A percentile compares a stretch with the other conserved stretches of the same genome.
Evolutionary conservation across 257 asterid genomes (phyloP).

Genomic region (Solanum chiquidenum): DNA sequence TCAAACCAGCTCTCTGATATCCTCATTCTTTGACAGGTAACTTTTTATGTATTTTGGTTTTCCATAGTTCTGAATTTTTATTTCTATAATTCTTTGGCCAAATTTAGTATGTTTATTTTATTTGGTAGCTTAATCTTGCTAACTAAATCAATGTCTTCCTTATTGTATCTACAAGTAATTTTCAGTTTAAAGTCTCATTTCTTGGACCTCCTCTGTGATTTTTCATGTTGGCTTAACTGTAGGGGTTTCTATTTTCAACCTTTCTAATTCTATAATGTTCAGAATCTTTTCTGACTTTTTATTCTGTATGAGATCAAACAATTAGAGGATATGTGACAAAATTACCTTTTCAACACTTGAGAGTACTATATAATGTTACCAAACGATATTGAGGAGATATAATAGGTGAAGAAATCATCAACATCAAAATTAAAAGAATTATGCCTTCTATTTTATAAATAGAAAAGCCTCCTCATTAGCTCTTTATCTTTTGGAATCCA

Average conservation of each 20-base stretch:
- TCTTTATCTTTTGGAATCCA: not conserved
- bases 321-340: not conserved
- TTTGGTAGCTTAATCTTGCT: not conserved
- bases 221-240: not conserved
- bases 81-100: not conserved
- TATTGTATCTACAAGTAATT: not conserved
- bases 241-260: not conserved
- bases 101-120: not conserved
- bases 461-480: not conserved
- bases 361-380: not conserved
- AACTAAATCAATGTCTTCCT: not conserved
- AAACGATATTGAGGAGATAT: not conserved
- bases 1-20: not conserved
- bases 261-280: not conserved
- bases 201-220: not conserved
- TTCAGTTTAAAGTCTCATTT: not conserved
- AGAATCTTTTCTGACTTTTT: not conserved
- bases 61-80: not conserved
- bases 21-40: not conserved
- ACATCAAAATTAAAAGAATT: not conserved
- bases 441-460: not conserved
- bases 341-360: not conserved
- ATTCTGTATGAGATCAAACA: not conserved
- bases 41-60: not conserved
- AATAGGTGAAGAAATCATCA: not conserved